Conservation (phyloP, 2,329 filamentous ascomycete genomes). For the Stemphylium vesicarium region DNA sequence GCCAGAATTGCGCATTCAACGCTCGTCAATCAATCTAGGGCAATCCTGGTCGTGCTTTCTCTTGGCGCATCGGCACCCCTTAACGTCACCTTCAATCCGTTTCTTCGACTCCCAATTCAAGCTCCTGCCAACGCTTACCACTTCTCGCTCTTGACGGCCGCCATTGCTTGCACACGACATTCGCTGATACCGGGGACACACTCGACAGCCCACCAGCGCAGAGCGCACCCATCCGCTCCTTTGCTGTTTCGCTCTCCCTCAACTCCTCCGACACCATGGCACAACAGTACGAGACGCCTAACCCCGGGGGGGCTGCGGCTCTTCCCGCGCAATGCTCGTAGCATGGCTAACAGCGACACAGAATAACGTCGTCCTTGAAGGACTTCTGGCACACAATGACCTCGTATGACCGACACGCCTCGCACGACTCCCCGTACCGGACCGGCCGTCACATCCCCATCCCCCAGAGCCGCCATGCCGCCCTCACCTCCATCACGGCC, state of each 20-base stretch:
- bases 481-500: slow-evolving; percentile 86
- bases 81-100: slow-evolving; percentile 24
- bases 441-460: slow-evolving; percentile 89
- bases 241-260: slow-evolving; percentile 21
- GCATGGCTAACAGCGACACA: slow-evolving; percentile 36
- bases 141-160: background rate
- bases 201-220: slow-evolving; percentile 10
- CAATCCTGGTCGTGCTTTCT: slow-evolving; percentile 14
- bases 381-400: slow-evolving; percentile 92
- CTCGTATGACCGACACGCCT: slow-evolving; percentile 82
- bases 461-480: slow-evolving; percentile 78
- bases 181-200: slow-evolving; percentile 8
- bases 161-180: slow-evolving; percentile 6
- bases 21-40: slow-evolving; percentile 16
- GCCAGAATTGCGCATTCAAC: slow-evolving; percentile 17
- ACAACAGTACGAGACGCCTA: slow-evolving; percentile 39
- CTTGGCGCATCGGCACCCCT: slow-evolving; percentile 23
- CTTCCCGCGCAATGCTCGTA: background rate
- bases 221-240: slow-evolving; percentile 24
- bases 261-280: slow-evolving; percentile 36
- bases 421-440: slow-evolving; percentile 90
- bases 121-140: slow-evolving; percentile 18
- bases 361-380: slow-evolving; percentile 66
- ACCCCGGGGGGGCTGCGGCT: background rate
- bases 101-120: slow-evolving; percentile 22